Conservation (phyloP, 352 stramenopile genomes). For the Nothophytophthora sp. region DNA sequence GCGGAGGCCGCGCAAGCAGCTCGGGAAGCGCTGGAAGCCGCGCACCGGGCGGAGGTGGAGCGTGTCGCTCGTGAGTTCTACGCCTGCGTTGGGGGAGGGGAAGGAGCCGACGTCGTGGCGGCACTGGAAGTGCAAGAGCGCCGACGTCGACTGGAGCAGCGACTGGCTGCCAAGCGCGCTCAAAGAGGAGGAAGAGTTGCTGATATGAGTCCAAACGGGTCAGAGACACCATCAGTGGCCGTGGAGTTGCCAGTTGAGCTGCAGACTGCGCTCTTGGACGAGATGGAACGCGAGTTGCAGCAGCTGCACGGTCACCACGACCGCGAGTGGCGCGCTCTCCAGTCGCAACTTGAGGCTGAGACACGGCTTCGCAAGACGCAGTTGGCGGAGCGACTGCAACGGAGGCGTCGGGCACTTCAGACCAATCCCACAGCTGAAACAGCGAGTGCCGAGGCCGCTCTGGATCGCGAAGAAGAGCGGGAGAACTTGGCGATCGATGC, state of each 20-base stretch:
- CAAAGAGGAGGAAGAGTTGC: background rate
- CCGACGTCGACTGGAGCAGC: constrained; percentile 23
- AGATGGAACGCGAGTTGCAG: constrained; percentile 22
- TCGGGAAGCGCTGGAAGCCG: constrained; percentile 22
- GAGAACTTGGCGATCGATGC: constrained; percentile 16
- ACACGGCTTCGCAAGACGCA: constrained; percentile 28
- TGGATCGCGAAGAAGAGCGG: constrained; percentile 23
- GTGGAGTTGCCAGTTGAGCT: constrained; percentile 1
- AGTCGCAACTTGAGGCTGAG: constrained; percentile 34
- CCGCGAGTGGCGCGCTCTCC: constrained; percentile 27
- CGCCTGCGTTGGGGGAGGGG: constrained; percentile 1
- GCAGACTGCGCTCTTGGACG: constrained; percentile 10
- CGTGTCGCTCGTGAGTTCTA: constrained; percentile 29
- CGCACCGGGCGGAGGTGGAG: constrained; percentile 28
- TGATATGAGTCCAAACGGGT: too few relatives aligned
- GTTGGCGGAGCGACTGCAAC: constrained; percentile 33
- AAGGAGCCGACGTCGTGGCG: constrained; percentile 15
- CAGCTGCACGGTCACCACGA: constrained; percentile 36
- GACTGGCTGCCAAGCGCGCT: constrained; percentile 17
- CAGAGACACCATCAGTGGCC: background rate
- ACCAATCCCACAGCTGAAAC: constrained; percentile 11
- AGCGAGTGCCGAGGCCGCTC: constrained; percentile 2
- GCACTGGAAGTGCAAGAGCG: constrained; percentile 9
- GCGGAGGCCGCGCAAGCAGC: constrained; percentile 27
- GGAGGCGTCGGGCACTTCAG: constrained; percentile 25